Percentiles rank a stretch among this genome's conserved stretches.
phyloP scores from a whole-genome alignment of 2,329 filamentous ascomycete genomes.

The Colletotrichum somersetense region DNA sequence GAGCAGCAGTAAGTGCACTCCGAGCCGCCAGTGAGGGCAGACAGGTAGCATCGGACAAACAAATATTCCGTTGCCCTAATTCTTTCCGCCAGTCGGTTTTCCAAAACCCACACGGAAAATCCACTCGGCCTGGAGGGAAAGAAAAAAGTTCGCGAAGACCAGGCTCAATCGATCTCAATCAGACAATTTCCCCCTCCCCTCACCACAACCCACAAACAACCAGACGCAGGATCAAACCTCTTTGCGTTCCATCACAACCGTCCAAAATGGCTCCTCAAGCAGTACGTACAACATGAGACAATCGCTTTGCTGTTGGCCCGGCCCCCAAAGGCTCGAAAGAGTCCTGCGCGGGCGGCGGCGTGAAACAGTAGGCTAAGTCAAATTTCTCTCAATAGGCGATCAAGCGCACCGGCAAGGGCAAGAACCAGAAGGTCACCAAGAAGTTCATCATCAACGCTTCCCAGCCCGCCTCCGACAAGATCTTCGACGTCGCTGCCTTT shows the following conservation, averaged over 20 bases:
- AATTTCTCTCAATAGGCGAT: slow-evolving; percentile 62
- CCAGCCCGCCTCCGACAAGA: slow-evolving; percentile 98
- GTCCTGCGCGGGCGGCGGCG: slow-evolving; percentile 60
- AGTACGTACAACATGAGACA: slow-evolving; percentile 81
- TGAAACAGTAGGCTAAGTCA: slow-evolving; percentile 95
- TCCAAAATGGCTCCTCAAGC: slow-evolving; percentile 85
- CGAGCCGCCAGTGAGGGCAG: background rate
- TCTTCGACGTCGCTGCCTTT: slow-evolving; percentile 98
- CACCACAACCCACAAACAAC: slow-evolving; percentile 45
- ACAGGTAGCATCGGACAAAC: slow-evolving; percentile 8
- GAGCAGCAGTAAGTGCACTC: no score
- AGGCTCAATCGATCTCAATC: slow-evolving; percentile 35
- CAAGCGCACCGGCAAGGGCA: slow-evolving; percentile 76
- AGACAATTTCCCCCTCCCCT: slow-evolving; percentile 25
- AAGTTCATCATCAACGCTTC: slow-evolving; percentile 99
- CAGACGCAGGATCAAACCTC: slow-evolving; percentile 88
- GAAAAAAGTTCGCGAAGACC: slow-evolving; percentile 29
- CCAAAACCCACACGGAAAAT: slow-evolving; percentile 37
- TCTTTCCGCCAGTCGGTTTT: slow-evolving; percentile 20
- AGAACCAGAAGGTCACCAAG: slow-evolving; percentile 82
- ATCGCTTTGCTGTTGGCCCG: slow-evolving; percentile 95
- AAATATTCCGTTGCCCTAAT: slow-evolving; percentile 39
- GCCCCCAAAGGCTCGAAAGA: slow-evolving; percentile 55
- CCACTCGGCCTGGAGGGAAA: background rate
- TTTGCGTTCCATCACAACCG: slow-evolving; percentile 63